A percentile compares a stretch with the other conserved stretches of the same genome.
These are phyloP conservation scores for Boletus pseudopeckii DNA, from an alignment of 768 basidiomycete genomes.

Conservation along the genomic window DNA sequence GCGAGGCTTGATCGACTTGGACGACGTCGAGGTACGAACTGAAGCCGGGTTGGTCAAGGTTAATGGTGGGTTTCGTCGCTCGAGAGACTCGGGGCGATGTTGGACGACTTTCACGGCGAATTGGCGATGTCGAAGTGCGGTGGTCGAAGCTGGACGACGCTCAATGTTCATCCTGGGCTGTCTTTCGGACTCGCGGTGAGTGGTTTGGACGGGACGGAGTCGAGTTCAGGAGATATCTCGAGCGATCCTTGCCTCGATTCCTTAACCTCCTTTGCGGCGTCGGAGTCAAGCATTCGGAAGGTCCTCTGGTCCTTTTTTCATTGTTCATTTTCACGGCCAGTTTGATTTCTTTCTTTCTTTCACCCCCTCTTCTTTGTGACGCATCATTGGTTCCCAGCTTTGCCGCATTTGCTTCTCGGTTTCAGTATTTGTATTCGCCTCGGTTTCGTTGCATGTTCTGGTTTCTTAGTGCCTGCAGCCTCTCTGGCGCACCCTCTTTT, in stretches of 20 bases:
- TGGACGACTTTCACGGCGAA: not conserved
- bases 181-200: not conserved
- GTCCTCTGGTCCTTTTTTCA: constrained; percentile 3
- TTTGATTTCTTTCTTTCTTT: not conserved
- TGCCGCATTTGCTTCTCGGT: not conserved
- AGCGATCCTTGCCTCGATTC: not conserved
- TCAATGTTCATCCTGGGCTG: not conserved
- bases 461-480: constrained; percentile 1
- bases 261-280: not conserved
- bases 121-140: not conserved
- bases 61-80: no score
- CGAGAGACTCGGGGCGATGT: not conserved
- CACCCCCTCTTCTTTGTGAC: not conserved
- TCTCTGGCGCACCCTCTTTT: not conserved
- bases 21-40: not conserved
- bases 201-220: not conserved
- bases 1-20: not conserved
- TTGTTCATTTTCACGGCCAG: not conserved
- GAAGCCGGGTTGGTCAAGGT: not conserved
- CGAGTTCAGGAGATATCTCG: not conserved
- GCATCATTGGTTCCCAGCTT: no score
- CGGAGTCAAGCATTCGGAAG: not conserved
- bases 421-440: not conserved
- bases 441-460: not conserved
- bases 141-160: not conserved